Conservation (phyloP, 805 yeast genomes). For the Saccharomycopsis microspora region DNA sequence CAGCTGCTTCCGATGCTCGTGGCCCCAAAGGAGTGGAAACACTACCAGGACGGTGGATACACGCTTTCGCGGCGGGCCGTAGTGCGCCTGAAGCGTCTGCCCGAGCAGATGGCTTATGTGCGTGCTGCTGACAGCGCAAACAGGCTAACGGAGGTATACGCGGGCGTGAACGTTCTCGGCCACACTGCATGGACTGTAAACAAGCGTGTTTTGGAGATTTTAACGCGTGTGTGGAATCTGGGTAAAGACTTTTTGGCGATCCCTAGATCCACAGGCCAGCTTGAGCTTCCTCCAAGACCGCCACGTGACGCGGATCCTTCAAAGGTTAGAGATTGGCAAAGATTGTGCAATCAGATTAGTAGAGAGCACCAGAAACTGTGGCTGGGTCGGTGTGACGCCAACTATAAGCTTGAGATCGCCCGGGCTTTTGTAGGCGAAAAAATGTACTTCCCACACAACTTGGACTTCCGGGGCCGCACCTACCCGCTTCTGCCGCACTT, state of each 20-base stretch:
- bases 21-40: constrained; percentile 81
- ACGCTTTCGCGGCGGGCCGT: constrained; percentile 49
- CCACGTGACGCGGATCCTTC: constrained; percentile 59
- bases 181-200: constrained; percentile 90
- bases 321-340: constrained; percentile 57
- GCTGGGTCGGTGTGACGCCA: constrained; percentile 87
- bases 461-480: constrained; percentile 79
- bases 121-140: constrained; percentile 71
- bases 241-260: constrained; percentile 68
- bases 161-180: constrained; percentile 81
- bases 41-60: constrained; percentile 80
- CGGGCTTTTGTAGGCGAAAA: constrained; percentile 79
- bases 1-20: constrained; percentile 89
- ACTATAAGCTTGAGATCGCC: constrained; percentile 91
- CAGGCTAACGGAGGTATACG: constrained; percentile 53
- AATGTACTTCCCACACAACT: constrained; percentile 68
- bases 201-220: constrained; percentile 50
- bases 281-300: constrained; percentile 47
- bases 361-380: constrained; percentile 56
- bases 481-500: constrained; percentile 74
- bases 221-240: constrained; percentile 78
- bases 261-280: constrained; percentile 40
- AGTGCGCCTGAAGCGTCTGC: constrained; percentile 71
- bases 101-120: constrained; percentile 83
- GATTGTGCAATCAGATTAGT: constrained; percentile 42